Percentiles rank a stretch among this genome's conserved stretches.
Conservation (phyloP, 441 rosid genomes). For the Gossypium laxum region DNA sequence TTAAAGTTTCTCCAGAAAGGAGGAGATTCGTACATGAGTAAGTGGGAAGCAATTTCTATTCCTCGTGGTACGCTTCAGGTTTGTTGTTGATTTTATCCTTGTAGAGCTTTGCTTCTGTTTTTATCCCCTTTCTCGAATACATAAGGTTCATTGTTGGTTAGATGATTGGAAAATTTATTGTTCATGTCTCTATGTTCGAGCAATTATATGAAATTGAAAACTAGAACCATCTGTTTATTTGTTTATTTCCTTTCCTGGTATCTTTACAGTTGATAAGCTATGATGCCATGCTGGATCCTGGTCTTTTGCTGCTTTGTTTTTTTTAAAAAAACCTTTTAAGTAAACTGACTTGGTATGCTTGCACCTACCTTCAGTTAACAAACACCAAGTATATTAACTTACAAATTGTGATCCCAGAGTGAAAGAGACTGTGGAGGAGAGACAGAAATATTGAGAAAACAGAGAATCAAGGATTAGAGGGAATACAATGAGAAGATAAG, state of each 20-base stretch:
- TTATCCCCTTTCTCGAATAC: background rate
- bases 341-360: background rate
- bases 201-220: background rate
- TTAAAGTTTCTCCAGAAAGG: constrained; percentile 56
- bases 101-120: constrained; percentile 11
- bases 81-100: constrained; percentile 30
- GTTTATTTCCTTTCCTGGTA: background rate
- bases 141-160: background rate
- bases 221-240: constrained; percentile 5
- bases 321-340: background rate
- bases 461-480: background rate
- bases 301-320: background rate
- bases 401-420: background rate
- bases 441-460: background rate
- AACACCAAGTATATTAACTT: background rate
- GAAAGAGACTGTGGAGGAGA: background rate
- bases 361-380: background rate
- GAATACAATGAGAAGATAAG: background rate
- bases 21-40: constrained; percentile 36
- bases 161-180: background rate
- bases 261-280: background rate
- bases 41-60: constrained; percentile 62
- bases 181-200: background rate
- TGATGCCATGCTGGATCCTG: background rate
- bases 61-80: constrained; percentile 99